Percentiles rank a stretch among this genome's conserved stretches.
phyloP scores from a whole-genome alignment of 2,329 filamentous ascomycete species.

The Microascus cirrosus region DNA sequence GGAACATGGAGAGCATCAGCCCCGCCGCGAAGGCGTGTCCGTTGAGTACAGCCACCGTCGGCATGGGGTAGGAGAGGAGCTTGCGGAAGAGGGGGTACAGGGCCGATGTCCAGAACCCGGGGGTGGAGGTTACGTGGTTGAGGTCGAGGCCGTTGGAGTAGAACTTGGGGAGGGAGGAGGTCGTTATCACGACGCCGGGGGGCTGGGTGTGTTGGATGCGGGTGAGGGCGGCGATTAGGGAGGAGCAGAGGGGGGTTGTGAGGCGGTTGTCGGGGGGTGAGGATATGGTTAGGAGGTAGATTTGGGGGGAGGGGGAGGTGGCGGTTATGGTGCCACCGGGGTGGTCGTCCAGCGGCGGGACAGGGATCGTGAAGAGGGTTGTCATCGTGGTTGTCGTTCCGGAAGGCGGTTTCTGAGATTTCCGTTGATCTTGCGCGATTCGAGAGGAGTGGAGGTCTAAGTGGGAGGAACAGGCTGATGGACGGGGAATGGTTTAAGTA shows the following conservation, averaged over 20 bases:
- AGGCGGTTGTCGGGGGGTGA: constrained; percentile 69
- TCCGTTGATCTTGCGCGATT: background rate
- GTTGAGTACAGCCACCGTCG: constrained; percentile 67
- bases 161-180: constrained; percentile 65
- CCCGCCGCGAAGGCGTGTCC: constrained; percentile 75
- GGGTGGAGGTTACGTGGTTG: constrained; percentile 47
- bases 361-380: constrained; percentile 47
- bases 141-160: constrained; percentile 78
- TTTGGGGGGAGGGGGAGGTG: constrained; percentile 44
- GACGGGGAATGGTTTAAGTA: background rate
- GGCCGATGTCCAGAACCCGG: constrained; percentile 45
- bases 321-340: constrained; percentile 49
- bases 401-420: background rate
- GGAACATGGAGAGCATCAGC: constrained; percentile 71
- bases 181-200: constrained; percentile 68
- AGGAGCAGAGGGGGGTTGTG: constrained; percentile 54
- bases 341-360: constrained; percentile 30
- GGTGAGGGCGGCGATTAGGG: constrained; percentile 62
- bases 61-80: constrained; percentile 55
- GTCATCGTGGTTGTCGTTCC: constrained; percentile 4
- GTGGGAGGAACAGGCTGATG: too few species aligned
- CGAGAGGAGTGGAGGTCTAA: background rate
- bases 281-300: constrained; percentile 64
- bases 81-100: constrained; percentile 5
- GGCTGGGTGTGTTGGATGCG: constrained; percentile 54